phyloP scores from a whole-genome alignment of 2,329 filamentous ascomycete species.

The Epichloe typhina region DNA sequence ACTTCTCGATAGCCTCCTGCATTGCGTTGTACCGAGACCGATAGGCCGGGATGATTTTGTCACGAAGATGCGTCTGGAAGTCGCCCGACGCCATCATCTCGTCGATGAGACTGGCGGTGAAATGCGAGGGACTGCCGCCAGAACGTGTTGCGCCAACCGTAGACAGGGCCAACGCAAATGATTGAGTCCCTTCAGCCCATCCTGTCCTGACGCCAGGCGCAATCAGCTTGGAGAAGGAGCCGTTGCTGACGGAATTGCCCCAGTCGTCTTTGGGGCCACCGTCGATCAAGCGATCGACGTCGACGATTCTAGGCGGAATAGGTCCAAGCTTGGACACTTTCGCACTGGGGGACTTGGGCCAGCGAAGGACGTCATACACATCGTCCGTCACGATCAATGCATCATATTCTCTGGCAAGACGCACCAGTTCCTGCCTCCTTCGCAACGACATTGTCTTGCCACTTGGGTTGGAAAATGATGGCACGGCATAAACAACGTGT shows the following conservation, averaged over 20 bases:
- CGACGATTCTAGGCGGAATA: conserved; percentile 24
- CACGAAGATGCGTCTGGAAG: conserved; percentile 10
- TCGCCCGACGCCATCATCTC: conserved; percentile 10
- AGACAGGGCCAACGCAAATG: conserved; percentile 36
- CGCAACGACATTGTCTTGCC: conserved; percentile 65
- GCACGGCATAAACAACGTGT: conserved; percentile 78
- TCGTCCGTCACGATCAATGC: conserved; percentile 81
- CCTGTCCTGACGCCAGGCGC: conserved; percentile 73
- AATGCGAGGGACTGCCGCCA: conserved; percentile 38
- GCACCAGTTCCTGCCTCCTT: conserved; percentile 55
- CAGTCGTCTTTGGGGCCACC: conserved; percentile 35
- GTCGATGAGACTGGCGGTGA: conserved; percentile 2
- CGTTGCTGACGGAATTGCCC: conserved; percentile 74
- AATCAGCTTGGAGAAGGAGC: conserved; percentile 78
- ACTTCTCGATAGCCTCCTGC: conserved; percentile 7
- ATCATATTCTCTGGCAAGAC: conserved; percentile 65
- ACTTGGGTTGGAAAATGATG: conserved; percentile 81
- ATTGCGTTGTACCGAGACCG: conserved; percentile 9
- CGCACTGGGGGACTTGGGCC: conserved; percentile 36
- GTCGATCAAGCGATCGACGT: conserved; percentile 1
- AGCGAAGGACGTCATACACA: conserved; percentile 87
- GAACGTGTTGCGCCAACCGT: conserved; percentile 40
- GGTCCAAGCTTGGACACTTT: conserved; percentile 68
- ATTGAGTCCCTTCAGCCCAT: conserved; percentile 66
- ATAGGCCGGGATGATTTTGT: conserved; percentile 11